Evolutionary conservation across 176 grass and related monocot species (phyloP).

Genomic region (Phragmites australis): DNA sequence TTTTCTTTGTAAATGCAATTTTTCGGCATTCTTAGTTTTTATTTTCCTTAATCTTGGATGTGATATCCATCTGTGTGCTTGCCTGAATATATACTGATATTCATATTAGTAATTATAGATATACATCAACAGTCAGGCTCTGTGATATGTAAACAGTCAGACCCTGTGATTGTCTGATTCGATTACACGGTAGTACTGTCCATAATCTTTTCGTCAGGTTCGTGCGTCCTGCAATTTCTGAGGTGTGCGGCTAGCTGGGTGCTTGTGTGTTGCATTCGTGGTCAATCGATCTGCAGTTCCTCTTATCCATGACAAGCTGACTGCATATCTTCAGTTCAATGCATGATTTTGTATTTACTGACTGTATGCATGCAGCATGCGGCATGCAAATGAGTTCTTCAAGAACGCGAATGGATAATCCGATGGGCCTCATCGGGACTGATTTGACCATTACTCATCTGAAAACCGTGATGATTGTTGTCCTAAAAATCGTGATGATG

Average conservation of each 20-base stretch:
- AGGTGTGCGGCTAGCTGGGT: too few relatives aligned
- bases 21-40: not conserved
- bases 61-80: not conserved
- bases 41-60: not conserved
- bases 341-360: not conserved
- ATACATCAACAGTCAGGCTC: not conserved
- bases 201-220: not conserved
- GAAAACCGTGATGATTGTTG: not conserved
- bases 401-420: not conserved
- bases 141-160: not conserved
- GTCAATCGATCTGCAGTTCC: not conserved
- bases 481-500: too few relatives aligned
- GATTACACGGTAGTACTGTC: not conserved
- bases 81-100: conserved; percentile 13
- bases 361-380: not conserved
- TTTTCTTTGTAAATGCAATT: too few relatives aligned
- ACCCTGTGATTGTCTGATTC: not conserved
- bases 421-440: not conserved
- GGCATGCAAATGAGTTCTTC: not conserved
- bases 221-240: not conserved
- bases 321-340: not conserved
- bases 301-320: not conserved
- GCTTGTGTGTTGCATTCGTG: not conserved
- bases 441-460: not conserved
- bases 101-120: not conserved